Percentiles rank a stretch among this genome's conserved stretches.
Conservation (phyloP, 2,329 filamentous ascomycete genomes). For the Ophiocordyceps camponoti-saundersi region DNA sequence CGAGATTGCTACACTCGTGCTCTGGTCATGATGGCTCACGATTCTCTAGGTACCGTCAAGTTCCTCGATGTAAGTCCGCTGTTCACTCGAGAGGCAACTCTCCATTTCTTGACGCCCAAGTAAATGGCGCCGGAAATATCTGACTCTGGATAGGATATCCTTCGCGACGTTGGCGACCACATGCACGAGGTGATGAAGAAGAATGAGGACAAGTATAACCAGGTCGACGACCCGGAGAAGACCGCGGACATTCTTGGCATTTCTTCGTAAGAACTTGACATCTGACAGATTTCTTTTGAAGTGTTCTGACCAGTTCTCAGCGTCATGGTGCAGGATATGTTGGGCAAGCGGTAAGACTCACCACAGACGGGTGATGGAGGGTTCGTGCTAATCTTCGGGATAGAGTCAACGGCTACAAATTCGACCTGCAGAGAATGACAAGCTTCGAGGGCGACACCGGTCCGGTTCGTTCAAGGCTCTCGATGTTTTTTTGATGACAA, state of each 20-base stretch:
- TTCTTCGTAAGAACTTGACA: constrained; percentile 21
- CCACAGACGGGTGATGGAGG: too few species aligned
- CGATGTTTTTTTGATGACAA: neutral
- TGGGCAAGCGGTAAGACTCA: constrained; percentile 58
- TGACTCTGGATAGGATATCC: constrained; percentile 5
- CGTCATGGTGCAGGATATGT: constrained; percentile 98
- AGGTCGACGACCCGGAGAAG: constrained; percentile 67
- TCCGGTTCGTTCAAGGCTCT: constrained; percentile 19
- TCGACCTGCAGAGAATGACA: constrained; percentile 69
- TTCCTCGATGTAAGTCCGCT: constrained; percentile 2
- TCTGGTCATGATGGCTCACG: constrained; percentile 12
- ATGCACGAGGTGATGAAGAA: constrained; percentile 97
- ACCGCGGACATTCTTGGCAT: constrained; percentile 84
- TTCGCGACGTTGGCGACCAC: constrained; percentile 60
- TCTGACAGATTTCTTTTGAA: neutral
- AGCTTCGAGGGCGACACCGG: constrained; percentile 77
- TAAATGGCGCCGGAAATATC: neutral
- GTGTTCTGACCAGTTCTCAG: constrained; percentile 18
- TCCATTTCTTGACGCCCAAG: neutral
- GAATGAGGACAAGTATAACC: constrained; percentile 78
- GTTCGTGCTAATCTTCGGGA: constrained; percentile 3
- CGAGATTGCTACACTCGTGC: constrained; percentile 24
- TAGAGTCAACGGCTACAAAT: constrained; percentile 48
- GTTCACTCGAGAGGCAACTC: neutral
- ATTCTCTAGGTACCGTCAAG: constrained; percentile 2